These are phyloP conservation scores for Gnaphalium uliginosum DNA, from an alignment of 129 eudicot species.

Conservation along the genomic window DNA sequence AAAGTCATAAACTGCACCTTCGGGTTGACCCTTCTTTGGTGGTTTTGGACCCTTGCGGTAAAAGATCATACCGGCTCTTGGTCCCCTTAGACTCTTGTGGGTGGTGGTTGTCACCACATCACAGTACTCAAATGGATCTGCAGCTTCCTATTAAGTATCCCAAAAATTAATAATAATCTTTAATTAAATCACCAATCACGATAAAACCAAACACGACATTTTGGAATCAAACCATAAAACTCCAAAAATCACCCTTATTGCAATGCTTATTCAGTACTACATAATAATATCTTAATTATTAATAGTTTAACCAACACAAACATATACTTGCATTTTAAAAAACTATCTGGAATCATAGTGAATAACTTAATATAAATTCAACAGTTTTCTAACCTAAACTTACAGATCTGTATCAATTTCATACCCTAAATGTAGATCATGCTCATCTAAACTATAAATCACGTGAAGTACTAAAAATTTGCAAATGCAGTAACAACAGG, in stretches of 20 bases:
- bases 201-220: not conserved
- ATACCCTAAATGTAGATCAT: not conserved
- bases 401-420: not conserved
- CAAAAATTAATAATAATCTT: not conserved
- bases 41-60: slow-evolving; percentile 96
- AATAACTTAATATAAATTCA: not conserved
- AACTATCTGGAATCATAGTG: not conserved
- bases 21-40: slow-evolving; percentile 95
- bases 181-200: not conserved
- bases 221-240: not conserved
- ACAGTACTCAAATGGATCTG: slow-evolving; percentile 94
- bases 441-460: not conserved
- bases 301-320: not conserved
- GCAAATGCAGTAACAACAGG: not conserved
- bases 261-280: not conserved
- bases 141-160: slow-evolving; percentile 68
- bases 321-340: not conserved
- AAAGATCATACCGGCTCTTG: slow-evolving; percentile 98
- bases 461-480: not conserved
- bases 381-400: not conserved
- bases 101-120: slow-evolving; percentile 97
- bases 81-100: slow-evolving; percentile 99
- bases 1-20: slow-evolving; percentile 86
- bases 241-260: not conserved
- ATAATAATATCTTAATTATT: not conserved